Percentiles rank a stretch among this genome's conserved stretches.
Conservation (phyloP, 2,329 filamentous ascomycete genomes). For the Decorospora gaudefroyi region DNA sequence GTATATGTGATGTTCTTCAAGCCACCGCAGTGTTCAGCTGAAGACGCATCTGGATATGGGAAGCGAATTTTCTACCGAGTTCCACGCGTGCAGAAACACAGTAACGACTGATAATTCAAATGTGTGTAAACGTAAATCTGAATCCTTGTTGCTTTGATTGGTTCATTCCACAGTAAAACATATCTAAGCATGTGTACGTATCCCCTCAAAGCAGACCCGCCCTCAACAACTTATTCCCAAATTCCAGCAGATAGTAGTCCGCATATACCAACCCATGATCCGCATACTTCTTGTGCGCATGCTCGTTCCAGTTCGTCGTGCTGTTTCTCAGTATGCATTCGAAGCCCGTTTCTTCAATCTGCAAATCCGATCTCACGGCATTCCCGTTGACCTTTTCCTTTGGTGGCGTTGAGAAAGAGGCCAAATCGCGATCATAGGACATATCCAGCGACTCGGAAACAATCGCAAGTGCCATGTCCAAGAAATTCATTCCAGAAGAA, state of each 20-base stretch:
- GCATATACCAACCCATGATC: constrained; percentile 58
- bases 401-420: constrained; percentile 21
- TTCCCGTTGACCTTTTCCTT: constrained; percentile 25
- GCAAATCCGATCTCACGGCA: constrained; percentile 17
- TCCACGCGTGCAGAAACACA: too few relatives aligned
- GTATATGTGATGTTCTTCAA: too few relatives aligned
- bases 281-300: constrained; percentile 52
- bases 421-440: constrained; percentile 37
- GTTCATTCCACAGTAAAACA: too few relatives aligned
- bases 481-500: constrained; percentile 5
- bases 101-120: too few relatives aligned
- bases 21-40: too few relatives aligned
- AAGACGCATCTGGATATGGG: too few relatives aligned
- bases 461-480: constrained; percentile 27
- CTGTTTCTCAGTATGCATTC: constrained; percentile 55
- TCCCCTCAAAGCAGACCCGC: constrained; percentile 37
- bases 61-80: too few relatives aligned
- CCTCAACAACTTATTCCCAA: constrained; percentile 54
- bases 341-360: constrained; percentile 38
- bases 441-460: constrained; percentile 38
- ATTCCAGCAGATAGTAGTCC: constrained; percentile 55
- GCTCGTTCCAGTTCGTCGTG: constrained; percentile 55
- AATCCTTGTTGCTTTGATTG: too few relatives aligned
- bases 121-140: too few relatives aligned
- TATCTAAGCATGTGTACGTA: too few relatives aligned